Conservation (phyloP, 78 protist genomes). For the Ministeria vibrans region DNA sequence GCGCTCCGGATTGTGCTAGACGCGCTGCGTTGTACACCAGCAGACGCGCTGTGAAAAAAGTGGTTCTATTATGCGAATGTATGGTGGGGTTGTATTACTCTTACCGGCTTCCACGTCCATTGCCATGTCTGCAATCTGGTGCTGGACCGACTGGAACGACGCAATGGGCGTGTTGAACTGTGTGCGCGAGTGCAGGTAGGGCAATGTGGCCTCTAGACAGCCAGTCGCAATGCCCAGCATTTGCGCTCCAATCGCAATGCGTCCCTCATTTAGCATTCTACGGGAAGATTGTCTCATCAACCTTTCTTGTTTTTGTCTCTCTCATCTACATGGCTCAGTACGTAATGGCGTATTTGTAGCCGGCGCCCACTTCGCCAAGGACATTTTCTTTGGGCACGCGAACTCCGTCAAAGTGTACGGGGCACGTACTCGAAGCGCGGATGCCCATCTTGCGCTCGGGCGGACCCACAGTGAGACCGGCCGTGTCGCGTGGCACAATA, state of each 20-base stretch:
- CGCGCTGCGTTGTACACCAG: conserved; percentile 85
- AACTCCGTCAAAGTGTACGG: conserved; percentile 56
- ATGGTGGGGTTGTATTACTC: no score
- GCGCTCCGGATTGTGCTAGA: conserved; percentile 48
- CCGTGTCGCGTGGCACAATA: conserved; percentile 54
- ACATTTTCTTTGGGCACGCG: conserved; percentile 27
- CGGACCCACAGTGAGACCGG: conserved; percentile 74
- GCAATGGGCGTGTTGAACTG: conserved; percentile 64
- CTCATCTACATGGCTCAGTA: no score
- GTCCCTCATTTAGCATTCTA: conserved; percentile 78
- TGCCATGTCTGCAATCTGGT: conserved; percentile 64
- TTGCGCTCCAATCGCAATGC: conserved; percentile 90
- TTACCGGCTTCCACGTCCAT: conserved; percentile 67
- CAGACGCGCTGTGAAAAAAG: no score
- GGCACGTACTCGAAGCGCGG: conserved; percentile 79
- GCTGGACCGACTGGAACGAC: conserved; percentile 65
- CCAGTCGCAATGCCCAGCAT: conserved; percentile 90
- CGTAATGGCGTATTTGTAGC: conserved; percentile 86
- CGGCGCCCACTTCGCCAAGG: conserved; percentile 70
- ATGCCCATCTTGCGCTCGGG: conserved; percentile 65
- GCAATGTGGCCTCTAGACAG: conserved; percentile 70
- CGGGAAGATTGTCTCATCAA: no score
- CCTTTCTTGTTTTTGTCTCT: no score
- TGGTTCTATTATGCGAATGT: no score
- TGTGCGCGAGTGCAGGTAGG: conserved; percentile 59